Evolutionary conservation across 805 yeast genomes (phyloP).

Genomic region (Priceomyces melissophilus): DNA sequence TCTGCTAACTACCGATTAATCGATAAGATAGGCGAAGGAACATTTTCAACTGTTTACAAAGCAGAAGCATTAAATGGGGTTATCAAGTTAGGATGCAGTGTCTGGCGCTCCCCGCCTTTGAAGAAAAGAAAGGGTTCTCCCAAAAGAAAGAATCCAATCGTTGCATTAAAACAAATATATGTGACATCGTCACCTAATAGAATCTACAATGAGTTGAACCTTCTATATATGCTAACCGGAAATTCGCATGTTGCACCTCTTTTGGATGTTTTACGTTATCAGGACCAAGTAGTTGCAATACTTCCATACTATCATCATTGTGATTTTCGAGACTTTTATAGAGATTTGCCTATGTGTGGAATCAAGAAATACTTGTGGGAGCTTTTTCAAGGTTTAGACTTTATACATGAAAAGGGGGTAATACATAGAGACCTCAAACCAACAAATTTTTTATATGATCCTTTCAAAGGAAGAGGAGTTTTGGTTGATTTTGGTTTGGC

Average conservation of each 20-base stretch:
- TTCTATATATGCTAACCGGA: constrained; percentile 66
- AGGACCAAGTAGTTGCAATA: constrained; percentile 92
- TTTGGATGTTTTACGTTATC: constrained; percentile 78
- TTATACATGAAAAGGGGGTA: constrained; percentile 46
- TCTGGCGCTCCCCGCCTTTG: constrained; percentile 46
- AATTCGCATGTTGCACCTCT: constrained; percentile 80
- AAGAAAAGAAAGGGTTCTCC: constrained; percentile 20
- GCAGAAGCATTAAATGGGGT: constrained; percentile 51
- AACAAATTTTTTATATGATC: constrained; percentile 68
- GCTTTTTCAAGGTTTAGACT: constrained; percentile 68
- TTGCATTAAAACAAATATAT: constrained; percentile 89
- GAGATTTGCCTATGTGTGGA: constrained; percentile 75
- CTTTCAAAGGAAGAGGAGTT: constrained; percentile 67
- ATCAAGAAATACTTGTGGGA: constrained; percentile 79
- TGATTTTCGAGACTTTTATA: constrained; percentile 83
- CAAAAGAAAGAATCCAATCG: constrained; percentile 43
- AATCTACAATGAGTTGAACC: constrained; percentile 80
- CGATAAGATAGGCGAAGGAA: constrained; percentile 66
- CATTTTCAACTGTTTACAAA: constrained; percentile 59
- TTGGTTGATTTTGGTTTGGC: constrained; percentile 92
- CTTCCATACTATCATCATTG: constrained; percentile 88
- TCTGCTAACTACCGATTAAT: constrained; percentile 46
- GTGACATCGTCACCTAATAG: constrained; percentile 94
- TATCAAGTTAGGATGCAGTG: constrained; percentile 34
- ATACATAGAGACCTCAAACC: constrained; percentile 47